phyloP scores from a whole-genome alignment of 148 eudicot genomes.

The Chenopodium berlandieri region DNA sequence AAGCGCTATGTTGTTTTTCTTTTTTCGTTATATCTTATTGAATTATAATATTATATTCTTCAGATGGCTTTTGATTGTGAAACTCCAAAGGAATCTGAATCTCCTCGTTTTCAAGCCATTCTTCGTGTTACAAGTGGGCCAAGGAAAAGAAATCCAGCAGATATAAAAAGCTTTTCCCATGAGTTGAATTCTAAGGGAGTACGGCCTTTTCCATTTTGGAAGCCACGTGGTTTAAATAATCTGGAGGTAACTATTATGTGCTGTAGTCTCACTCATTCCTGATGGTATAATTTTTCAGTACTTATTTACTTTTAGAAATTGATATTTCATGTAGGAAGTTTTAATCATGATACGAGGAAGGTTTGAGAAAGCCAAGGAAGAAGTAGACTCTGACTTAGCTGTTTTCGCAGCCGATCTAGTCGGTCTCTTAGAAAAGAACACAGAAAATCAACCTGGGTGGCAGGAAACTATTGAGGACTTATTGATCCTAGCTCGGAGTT shows the following conservation, averaged over 20 bases:
- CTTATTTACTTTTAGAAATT: conserved; percentile 17
- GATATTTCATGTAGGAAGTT: conserved; percentile 61
- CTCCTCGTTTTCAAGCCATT: conserved; percentile 99
- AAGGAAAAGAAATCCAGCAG: conserved; percentile 80
- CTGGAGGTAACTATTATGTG: conserved; percentile 55
- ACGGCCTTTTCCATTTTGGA: conserved; percentile 91
- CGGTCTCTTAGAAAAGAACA: conserved; percentile 85
- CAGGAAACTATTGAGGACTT: conserved; percentile 94
- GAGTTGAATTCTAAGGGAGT: conserved; percentile 98
- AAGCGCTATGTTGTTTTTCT: not conserved
- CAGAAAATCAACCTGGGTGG: conserved; percentile 90
- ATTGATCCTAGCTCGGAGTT: conserved; percentile 77
- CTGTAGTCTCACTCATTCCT: not conserved
- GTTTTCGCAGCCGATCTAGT: conserved; percentile 94
- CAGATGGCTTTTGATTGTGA: conserved; percentile 84
- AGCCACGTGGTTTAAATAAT: conserved; percentile 90
- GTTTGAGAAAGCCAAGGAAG: conserved; percentile 99
- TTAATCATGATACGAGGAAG: conserved; percentile 80
- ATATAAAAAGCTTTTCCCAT: conserved; percentile 95
- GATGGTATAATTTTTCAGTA: conserved; percentile 4
- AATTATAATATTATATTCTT: not conserved
- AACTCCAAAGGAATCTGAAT: conserved; percentile 98
- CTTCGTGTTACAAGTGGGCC: conserved; percentile 97
- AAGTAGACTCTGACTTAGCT: conserved; percentile 92
- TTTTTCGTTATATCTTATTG: conserved; percentile 4